Evolutionary conservation across 179 eudicot genomes (phyloP).

Genomic region (Corrigiola litoralis): DNA sequence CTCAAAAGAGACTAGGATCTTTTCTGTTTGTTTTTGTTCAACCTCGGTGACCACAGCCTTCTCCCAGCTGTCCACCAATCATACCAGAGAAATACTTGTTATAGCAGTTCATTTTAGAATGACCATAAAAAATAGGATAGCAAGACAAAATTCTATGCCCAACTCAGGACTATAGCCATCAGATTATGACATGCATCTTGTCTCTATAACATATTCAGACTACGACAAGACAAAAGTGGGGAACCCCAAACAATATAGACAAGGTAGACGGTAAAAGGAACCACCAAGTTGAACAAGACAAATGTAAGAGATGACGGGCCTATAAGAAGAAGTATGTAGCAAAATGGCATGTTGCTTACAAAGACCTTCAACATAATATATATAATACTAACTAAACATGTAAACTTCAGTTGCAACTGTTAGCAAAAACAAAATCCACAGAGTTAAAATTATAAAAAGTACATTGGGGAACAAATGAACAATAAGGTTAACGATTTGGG

Average conservation of each 20-base stretch:
- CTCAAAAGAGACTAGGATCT: conserved; percentile 62
- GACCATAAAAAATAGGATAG: not conserved
- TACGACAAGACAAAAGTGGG: too few relatives aligned
- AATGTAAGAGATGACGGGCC: not conserved
- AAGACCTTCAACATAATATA: not conserved
- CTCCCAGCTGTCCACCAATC: conserved; percentile 67
- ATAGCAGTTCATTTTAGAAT: not conserved
- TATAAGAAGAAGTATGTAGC: not conserved
- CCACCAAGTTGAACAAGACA: not conserved
- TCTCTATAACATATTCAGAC: not conserved
- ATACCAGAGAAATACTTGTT: conserved; percentile 1
- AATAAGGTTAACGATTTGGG: too few relatives aligned
- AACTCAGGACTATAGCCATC: not conserved
- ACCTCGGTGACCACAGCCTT: conserved; percentile 69
- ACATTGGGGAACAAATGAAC: too few relatives aligned
- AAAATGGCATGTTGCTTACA: not conserved
- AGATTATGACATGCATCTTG: not conserved
- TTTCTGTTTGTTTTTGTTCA: conserved; percentile 54
- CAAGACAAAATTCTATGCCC: not conserved
- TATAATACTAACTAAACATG: not conserved
- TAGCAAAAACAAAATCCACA: too few relatives aligned
- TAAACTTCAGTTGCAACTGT: not conserved
- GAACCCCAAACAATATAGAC: too few relatives aligned
- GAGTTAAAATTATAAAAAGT: too few relatives aligned
- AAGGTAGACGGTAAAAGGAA: too few relatives aligned